Evolutionary conservation across 2,329 filamentous ascomycete genomes (phyloP), one percentile per base, ranked within the genome.

Genomic region (Sordariomycetes sp.): DNA sequence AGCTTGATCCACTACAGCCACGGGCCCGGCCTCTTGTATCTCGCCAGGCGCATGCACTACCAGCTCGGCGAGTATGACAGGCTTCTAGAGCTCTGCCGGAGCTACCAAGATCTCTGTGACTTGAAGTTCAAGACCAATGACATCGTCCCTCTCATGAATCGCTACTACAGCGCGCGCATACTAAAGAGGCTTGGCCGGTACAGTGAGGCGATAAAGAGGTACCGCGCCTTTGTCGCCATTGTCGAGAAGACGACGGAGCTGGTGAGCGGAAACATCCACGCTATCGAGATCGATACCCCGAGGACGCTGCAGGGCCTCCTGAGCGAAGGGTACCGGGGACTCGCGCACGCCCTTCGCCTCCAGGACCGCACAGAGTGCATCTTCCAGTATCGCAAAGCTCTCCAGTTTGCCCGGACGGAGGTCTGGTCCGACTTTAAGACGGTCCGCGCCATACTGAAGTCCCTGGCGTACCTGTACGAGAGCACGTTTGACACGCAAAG

Each of bases 381-480:
- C 24, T 57, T 57, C 36, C 25, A 57, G 25, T 54, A 57, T 15
- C 35, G 56, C 6, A 57, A 57, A 32, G 36, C 51, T 17, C 51
- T 54, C 10, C 50, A 54, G 36, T 42, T 20, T 32, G 51, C 51
- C 17, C 34, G 28, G 15, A 39, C 36, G 22, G 35, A 36, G n/a
- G 10, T 24, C 51, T 35, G 45, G 13, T 45, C 24, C n/a, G 52
- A 57, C 51, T 39, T 28, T 20, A 53, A 54, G 20, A n/a, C 36
- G 10, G 39, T 36, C 10, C 51, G 51, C n/a, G 52, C 35, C n/a
- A 42, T 54, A 13, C 56, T 57, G 20, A 54, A 53, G 51, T 53
- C 56, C 15, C 52, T 58, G 20, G 57, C 52, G 6, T 35, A 55
- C n/a, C 53, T 58, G 42, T 58, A 58, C 20, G 57, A 58, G 28